Evolutionary conservation across 176 grass and related monocot genomes (phyloP).

Genomic region (Phoenix roebelenii): DNA sequence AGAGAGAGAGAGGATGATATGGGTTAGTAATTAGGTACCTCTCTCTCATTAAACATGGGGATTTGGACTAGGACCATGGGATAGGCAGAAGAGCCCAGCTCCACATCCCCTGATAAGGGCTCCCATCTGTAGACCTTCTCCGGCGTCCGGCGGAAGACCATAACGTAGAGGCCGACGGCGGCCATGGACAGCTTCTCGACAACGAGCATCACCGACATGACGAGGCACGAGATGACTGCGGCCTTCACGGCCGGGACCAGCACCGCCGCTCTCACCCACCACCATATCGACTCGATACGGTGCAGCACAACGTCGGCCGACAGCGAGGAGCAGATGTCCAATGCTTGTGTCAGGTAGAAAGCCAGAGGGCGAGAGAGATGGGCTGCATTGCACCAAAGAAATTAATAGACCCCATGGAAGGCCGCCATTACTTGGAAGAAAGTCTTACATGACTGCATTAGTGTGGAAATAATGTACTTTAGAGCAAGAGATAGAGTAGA

Average conservation of each 20-base stretch:
- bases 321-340: neutral
- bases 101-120: slow-evolving; percentile 17
- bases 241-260: slow-evolving; percentile 34
- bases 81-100: slow-evolving; percentile 26
- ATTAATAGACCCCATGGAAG: too few relatives aligned
- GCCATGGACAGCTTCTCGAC: slow-evolving; percentile 70
- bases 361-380: neutral
- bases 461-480: too few relatives aligned
- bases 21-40: too few relatives aligned
- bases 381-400: neutral
- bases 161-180: slow-evolving; percentile 42
- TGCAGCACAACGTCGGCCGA: neutral
- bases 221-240: slow-evolving; percentile 58
- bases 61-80: slow-evolving; percentile 96
- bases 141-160: slow-evolving; percentile 24
- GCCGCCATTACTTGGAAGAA: too few relatives aligned
- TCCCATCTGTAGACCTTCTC: slow-evolving; percentile 58
- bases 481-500: too few relatives aligned
- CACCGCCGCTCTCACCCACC: slow-evolving; percentile 26
- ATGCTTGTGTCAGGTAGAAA: neutral
- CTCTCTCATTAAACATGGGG: slow-evolving; percentile 6
- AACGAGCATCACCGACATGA: slow-evolving; percentile 73
- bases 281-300: slow-evolving; percentile 11
- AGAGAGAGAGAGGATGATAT: too few relatives aligned
- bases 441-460: too few relatives aligned